Conservation (phyloP, 2,329 filamentous ascomycete genomes). For the Exophiala oligosperma region DNA sequence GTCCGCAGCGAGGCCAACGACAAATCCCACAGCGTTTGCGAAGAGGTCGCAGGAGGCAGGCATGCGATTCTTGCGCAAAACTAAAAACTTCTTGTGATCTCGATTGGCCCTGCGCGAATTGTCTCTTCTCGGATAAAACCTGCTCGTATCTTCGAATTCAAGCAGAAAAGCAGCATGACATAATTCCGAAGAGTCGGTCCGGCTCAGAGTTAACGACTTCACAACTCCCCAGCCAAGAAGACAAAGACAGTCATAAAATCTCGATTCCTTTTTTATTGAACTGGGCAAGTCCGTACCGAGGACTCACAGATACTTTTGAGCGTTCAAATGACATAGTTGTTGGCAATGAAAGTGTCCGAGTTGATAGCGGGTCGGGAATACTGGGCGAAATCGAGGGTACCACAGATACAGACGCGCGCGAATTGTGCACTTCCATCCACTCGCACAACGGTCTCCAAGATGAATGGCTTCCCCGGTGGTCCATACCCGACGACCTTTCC, state of each 20-base stretch:
- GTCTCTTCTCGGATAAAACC: background rate
- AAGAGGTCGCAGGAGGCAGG: slow-evolving; percentile 2
- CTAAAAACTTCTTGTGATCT: slow-evolving; percentile 2
- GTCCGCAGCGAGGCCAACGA: slow-evolving; percentile 2
- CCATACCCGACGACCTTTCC: too few relatives aligned
- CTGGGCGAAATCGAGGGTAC: background rate
- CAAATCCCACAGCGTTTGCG: background rate
- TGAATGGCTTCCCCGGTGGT: too few relatives aligned
- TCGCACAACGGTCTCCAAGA: too few relatives aligned
- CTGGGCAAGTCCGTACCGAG: slow-evolving; percentile 1
- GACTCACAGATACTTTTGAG: slow-evolving; percentile 8
- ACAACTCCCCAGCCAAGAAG: background rate
- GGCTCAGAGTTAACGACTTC: background rate
- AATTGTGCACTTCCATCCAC: too few relatives aligned
- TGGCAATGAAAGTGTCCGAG: background rate
- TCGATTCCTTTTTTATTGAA: slow-evolving; percentile 6
- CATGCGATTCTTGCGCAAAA: slow-evolving; percentile 5
- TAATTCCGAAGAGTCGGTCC: background rate
- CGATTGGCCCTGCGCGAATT: slow-evolving; percentile 1
- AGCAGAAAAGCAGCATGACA: background rate
- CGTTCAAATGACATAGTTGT: background rate
- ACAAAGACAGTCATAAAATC: slow-evolving; percentile 2
- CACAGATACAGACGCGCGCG: background rate
- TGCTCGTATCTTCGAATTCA: slow-evolving; percentile 2
- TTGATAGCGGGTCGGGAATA: background rate